Evolutionary conservation across 768 basidiomycete species (phyloP).

Genomic region (Scleroderma bovista): DNA sequence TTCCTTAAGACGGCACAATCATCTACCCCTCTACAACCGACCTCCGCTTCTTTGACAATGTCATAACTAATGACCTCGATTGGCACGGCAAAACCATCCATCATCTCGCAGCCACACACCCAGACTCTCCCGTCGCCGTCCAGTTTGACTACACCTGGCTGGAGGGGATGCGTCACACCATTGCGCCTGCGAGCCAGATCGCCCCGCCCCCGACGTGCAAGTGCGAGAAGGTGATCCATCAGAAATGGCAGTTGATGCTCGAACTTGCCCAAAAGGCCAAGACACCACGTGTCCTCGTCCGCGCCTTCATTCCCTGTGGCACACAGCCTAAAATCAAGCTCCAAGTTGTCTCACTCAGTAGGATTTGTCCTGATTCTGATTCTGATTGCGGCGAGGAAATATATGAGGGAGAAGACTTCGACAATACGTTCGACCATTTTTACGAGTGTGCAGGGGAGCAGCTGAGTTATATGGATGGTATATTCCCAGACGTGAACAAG

Average conservation of each 20-base stretch:
- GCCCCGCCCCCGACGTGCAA: conserved; percentile 13
- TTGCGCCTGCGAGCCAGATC: conserved; percentile 12
- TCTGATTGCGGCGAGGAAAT: not conserved
- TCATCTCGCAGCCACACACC: not conserved
- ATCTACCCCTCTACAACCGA: conserved; percentile 17
- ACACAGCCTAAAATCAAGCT: conserved; percentile 19
- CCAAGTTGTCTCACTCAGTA: conserved; percentile 19
- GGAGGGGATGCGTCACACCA: conserved; percentile 10
- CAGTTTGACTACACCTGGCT: conserved; percentile 22
- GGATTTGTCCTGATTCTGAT: conserved; percentile 8
- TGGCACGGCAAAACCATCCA: conserved; percentile 15
- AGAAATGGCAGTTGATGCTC: conserved; percentile 24
- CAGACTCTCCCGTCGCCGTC: conserved; percentile 15
- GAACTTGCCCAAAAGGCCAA: conserved; percentile 22
- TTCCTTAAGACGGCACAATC: conserved; percentile 16
- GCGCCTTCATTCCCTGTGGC: conserved; percentile 24
- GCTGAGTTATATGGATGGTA: conserved; percentile 15
- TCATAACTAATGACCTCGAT: conserved; percentile 17
- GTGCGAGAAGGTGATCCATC: conserved; percentile 15
- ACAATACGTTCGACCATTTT: conserved; percentile 20
- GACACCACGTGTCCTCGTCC: conserved; percentile 19
- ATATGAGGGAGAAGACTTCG: conserved; percentile 13
- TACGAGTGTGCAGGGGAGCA: conserved; percentile 18
- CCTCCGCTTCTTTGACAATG: conserved; percentile 18
- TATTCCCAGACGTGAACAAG: conserved; percentile 16